phyloP scores from a whole-genome alignment of 1,139 yeast species.

The Pichia kudriavzevii region DNA sequence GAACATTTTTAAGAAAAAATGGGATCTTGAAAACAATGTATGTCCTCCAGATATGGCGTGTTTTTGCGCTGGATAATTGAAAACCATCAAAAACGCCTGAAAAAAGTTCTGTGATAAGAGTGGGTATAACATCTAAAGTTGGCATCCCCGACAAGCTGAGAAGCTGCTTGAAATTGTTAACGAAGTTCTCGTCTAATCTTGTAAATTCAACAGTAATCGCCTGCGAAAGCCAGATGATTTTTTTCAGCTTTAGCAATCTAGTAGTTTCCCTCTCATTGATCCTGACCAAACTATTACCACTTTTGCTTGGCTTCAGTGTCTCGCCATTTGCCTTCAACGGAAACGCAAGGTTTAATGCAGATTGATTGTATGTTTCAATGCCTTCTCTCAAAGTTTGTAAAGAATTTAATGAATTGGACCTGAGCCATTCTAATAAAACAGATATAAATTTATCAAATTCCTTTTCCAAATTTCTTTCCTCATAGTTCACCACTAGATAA shows the following conservation, averaged over 20 bases:
- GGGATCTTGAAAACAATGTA: slow-evolving; percentile 24
- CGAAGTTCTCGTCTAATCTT: slow-evolving; percentile 21
- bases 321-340: background rate
- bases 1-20: slow-evolving; percentile 14
- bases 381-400: too few relatives aligned
- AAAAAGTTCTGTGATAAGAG: slow-evolving; percentile 23
- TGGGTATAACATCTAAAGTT: slow-evolving; percentile 24
- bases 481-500: slow-evolving; percentile 3
- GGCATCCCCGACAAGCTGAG: slow-evolving; percentile 24
- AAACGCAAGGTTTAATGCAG: slow-evolving; percentile 6
- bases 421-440: slow-evolving; percentile 6
- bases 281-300: too few relatives aligned
- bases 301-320: too few relatives aligned
- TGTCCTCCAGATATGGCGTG: slow-evolving; percentile 21
- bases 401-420: background rate
- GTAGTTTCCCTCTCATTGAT: slow-evolving; percentile 9
- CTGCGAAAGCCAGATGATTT: slow-evolving; percentile 27
- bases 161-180: slow-evolving; percentile 22
- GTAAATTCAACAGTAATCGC: slow-evolving; percentile 22
- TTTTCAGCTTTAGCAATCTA: slow-evolving; percentile 20
- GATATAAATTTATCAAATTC: slow-evolving; percentile 2
- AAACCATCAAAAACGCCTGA: slow-evolving; percentile 23
- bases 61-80: slow-evolving; percentile 15
- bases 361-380: slow-evolving; percentile 5
- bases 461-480: slow-evolving; percentile 4